Conservation (phyloP, 208 protist genomes). For the Pavlovales sp. region DNA sequence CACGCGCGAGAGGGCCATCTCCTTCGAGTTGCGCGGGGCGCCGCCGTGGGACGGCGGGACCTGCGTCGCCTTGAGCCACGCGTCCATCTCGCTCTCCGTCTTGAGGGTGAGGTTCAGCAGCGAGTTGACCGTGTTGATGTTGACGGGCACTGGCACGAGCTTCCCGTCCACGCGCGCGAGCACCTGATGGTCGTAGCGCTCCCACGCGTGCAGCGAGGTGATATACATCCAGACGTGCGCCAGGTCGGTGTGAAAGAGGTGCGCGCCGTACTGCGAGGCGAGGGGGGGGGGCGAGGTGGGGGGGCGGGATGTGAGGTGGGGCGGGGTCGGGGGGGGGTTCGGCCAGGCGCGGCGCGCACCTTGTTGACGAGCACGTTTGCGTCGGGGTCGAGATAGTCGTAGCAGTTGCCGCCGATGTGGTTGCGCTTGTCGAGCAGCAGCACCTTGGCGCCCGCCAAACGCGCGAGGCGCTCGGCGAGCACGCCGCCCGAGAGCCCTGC, state of each 20-base stretch:
- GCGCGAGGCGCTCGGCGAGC: constrained; percentile 54
- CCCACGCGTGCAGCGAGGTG: background rate
- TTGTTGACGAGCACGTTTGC: constrained; percentile 43
- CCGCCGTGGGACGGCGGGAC: background rate
- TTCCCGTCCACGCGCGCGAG: constrained; percentile 30
- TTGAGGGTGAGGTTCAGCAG: constrained; percentile 34
- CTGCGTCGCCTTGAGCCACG: constrained; percentile 39
- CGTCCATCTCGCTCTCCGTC: constrained; percentile 46
- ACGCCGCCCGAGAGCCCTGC: constrained; percentile 55
- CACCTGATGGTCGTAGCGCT: constrained; percentile 28
- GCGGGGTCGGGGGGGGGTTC: too few species aligned
- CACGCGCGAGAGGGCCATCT: constrained; percentile 45
- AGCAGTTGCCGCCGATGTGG: constrained; percentile 61
- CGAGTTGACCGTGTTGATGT: constrained; percentile 55
- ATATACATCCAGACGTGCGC: constrained; percentile 55
- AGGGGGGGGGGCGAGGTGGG: background rate
- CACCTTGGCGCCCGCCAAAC: constrained; percentile 28
- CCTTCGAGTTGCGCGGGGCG: too few species aligned
- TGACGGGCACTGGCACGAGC: constrained; percentile 48
- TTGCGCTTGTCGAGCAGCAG: constrained; percentile 51
- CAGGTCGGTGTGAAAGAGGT: constrained; percentile 58
- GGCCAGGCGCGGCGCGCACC: too few species aligned
- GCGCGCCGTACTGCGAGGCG: constrained; percentile 47
- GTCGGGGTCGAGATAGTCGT: constrained; percentile 53
- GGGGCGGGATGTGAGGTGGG: too few species aligned